Evolutionary conservation across 2,329 filamentous ascomycete species (phyloP).

Genomic region (Aureobasidium sp.): DNA sequence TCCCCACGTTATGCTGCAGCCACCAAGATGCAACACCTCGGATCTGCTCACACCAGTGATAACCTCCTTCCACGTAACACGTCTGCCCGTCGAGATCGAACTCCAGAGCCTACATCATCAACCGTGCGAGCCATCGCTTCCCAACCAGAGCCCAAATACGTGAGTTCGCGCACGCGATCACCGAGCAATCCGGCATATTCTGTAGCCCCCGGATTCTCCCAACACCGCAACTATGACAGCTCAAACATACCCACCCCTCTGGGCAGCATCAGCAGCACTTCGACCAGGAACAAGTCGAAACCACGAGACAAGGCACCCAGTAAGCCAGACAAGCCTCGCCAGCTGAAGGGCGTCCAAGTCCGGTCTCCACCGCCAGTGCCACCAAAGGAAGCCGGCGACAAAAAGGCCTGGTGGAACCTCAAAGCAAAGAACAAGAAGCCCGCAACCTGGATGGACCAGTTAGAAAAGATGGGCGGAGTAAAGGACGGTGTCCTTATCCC

Average conservation of each 20-base stretch:
- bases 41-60: conserved; percentile 11
- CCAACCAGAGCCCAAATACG: not conserved
- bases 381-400: conserved; percentile 19
- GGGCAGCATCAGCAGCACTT: not conserved
- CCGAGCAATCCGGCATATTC: not conserved
- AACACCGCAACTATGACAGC: conserved; percentile 13
- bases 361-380: conserved; percentile 16
- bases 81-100: not conserved
- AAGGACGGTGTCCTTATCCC: conserved; percentile 33
- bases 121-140: not conserved
- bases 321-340: conserved; percentile 17
- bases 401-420: conserved; percentile 24
- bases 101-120: not conserved
- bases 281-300: conserved; percentile 20
- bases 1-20: conserved; percentile 10
- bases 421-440: conserved; percentile 33
- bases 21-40: not conserved
- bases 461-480: conserved; percentile 34
- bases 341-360: conserved; percentile 18
- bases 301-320: conserved; percentile 8
- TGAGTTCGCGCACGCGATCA: not conserved
- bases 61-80: conserved; percentile 16
- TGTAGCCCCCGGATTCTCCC: not conserved
- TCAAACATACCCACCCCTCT: conserved; percentile 9
- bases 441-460: conserved; percentile 35